These are phyloP conservation scores for Camillea tinctor DNA, from an alignment of 2,329 filamentous ascomycete species.

Conservation along the genomic window DNA sequence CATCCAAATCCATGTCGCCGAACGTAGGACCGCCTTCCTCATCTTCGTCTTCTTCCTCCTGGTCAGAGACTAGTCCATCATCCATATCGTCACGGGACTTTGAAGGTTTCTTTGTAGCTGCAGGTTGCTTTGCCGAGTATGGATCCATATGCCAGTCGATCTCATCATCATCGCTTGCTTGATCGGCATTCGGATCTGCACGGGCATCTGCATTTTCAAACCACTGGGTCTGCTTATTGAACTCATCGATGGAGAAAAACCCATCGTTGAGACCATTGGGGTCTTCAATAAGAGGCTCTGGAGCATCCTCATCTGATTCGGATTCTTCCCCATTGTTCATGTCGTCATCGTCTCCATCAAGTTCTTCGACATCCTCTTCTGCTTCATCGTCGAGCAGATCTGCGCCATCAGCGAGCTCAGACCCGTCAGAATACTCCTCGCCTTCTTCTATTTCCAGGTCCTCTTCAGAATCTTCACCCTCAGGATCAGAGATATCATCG, in stretches of 20 bases:
- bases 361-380: conserved; percentile 34
- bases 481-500: conserved; percentile 25
- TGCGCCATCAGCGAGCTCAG: conserved; percentile 32
- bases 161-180: conserved; percentile 78
- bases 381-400: conserved; percentile 24
- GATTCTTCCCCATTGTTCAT: conserved; percentile 48
- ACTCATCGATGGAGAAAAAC: conserved; percentile 96
- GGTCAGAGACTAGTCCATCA: conserved; percentile 37
- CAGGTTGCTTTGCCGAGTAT: conserved; percentile 40
- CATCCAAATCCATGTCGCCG: conserved; percentile 73
- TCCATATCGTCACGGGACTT: conserved; percentile 38
- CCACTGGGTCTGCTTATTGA: conserved; percentile 90
- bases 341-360: conserved; percentile 40
- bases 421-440: conserved; percentile 30
- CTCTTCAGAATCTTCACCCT: conserved; percentile 34
- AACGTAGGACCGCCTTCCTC: conserved; percentile 83
- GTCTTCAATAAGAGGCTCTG: conserved; percentile 65
- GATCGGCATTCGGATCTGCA: conserved; percentile 72
- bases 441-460: conserved; percentile 35
- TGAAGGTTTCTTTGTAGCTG: conserved; percentile 30
- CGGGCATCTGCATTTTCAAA: conserved; percentile 82
- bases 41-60: conserved; percentile 58
- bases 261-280: conserved; percentile 89
- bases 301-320: conserved; percentile 48
- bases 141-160: conserved; percentile 87